Evolutionary conservation across 1,139 yeast species (phyloP), one percentile per base, ranked within the genome.

Genomic region (Protomyces pachydermus): DNA sequence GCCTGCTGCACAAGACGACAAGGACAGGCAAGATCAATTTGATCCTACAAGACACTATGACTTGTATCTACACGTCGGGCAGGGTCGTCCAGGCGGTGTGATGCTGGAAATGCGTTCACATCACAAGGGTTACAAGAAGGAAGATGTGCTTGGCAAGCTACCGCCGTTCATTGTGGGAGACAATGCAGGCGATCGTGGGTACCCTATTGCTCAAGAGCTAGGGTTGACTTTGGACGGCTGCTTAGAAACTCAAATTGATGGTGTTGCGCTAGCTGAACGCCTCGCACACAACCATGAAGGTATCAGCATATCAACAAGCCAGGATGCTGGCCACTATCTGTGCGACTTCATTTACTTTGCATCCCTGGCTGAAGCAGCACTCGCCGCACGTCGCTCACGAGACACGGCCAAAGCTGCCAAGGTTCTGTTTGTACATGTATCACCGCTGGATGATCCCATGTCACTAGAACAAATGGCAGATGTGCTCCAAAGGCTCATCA

Each of bases 241-340:
- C 45, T 32, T 72, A 73, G 10, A 75, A 61, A 18, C 78, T 68
- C 2, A 76, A 70, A 20, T 78, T 73, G 65, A 70, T 69, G 20
- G 77, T 68, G 28, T 71, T 64, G 1, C 74, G 73, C 32, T 66
- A 60, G 62, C 55, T 3, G 51, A 23, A 9, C 23, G 16, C n/a
- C 18, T 58, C 35, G 32, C 52, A 6, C 38, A 23, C 9, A 32
- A 18, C 23, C 45, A 51, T 34, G 16, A 50, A 10, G 53, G 28
- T 9, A 45, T 58, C 53, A 9, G 16, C 12, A 58, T 52, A n/a
- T n/a, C 28, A n/a, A 51, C 28, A 35, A 58, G 62, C 53, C 14
- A 12, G 20, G 39, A 58, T 52, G 62, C 62, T 9, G 62, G 62
- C 6, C 56, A 35, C 18, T 58, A 58, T 34, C 52, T 58, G 3